A percentile compares a stretch with the other conserved stretches of the same genome.
These are phyloP conservation scores for Knoxia roxburghii DNA, from an alignment of 257 asterid genomes.

Conservation along the genomic window DNA sequence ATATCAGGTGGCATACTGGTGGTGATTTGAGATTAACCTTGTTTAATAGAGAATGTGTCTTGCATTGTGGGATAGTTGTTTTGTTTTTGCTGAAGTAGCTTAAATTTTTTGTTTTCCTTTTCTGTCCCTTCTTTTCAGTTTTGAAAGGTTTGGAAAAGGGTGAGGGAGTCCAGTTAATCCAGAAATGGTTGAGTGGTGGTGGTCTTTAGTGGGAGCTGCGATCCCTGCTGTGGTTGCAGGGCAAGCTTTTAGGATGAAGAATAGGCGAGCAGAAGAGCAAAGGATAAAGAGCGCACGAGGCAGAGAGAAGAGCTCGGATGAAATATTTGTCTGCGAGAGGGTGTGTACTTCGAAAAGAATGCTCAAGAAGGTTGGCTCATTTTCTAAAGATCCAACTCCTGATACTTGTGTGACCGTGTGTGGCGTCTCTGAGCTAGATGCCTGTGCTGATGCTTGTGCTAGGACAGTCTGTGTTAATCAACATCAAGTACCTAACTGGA, in stretches of 20 bases:
- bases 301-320: slow-evolving; percentile 81
- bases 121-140: background rate
- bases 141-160: background rate
- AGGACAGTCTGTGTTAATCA: slow-evolving; percentile 88
- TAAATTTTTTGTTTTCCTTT: background rate
- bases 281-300: slow-evolving; percentile 68
- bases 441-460: slow-evolving; percentile 97
- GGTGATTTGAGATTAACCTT: background rate
- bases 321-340: slow-evolving; percentile 84
- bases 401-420: slow-evolving; percentile 93
- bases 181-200: slow-evolving; percentile 88
- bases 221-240: slow-evolving; percentile 79
- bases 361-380: slow-evolving; percentile 90
- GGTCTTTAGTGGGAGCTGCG: slow-evolving; percentile 83
- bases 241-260: slow-evolving; percentile 74
- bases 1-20: background rate
- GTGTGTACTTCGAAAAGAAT: slow-evolving; percentile 95
- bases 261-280: slow-evolving; percentile 69
- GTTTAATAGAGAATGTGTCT: background rate
- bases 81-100: background rate
- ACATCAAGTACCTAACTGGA: slow-evolving; percentile 96
- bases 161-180: background rate
- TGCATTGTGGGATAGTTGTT: background rate
- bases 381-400: slow-evolving; percentile 91
- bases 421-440: slow-evolving; percentile 94